A percentile compares a stretch with the other conserved stretches of the same genome.
These are phyloP conservation scores for Capsicum pubescens DNA, from an alignment of 257 asterid species.

Conservation along the genomic window DNA sequence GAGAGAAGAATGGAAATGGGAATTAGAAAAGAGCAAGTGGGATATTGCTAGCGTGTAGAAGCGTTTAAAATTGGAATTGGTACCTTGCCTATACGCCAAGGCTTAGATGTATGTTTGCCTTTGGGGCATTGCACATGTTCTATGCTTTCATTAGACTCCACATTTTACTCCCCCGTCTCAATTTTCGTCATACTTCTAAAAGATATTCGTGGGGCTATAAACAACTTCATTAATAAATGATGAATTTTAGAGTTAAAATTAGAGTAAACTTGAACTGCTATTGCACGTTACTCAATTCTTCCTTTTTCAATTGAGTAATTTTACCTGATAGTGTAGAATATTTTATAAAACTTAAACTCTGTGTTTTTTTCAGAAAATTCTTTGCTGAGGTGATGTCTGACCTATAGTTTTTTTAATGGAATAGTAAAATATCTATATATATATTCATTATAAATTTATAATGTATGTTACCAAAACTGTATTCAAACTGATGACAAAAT, in stretches of 20 bases:
- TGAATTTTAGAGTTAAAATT: not conserved
- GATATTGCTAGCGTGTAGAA: not conserved
- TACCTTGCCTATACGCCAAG: not conserved
- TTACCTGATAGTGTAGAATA: too few species aligned
- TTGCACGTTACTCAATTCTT: too few species aligned
- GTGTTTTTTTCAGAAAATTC: too few species aligned
- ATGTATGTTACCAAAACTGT: too few species aligned
- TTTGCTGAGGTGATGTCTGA: too few species aligned
- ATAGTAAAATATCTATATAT: too few species aligned
- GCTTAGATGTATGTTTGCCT: not conserved
- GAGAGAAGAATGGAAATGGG: not conserved
- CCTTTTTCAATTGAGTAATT: too few species aligned
- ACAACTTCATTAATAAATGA: not conserved
- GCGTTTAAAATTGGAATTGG: not conserved
- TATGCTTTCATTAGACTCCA: not conserved
- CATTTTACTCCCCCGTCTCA: not conserved
- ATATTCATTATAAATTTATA: too few species aligned
- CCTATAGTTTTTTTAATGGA: too few species aligned
- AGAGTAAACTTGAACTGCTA: too few species aligned
- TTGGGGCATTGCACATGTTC: constrained; percentile 15
- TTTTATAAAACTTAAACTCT: too few species aligned
- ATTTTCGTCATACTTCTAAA: not conserved
- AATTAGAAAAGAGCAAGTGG: not conserved
- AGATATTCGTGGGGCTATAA: not conserved
- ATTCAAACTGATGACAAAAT: too few species aligned